Evolutionary conservation across 305 asterid genomes (phyloP).

Genomic region (Fraxinus floribunda): DNA sequence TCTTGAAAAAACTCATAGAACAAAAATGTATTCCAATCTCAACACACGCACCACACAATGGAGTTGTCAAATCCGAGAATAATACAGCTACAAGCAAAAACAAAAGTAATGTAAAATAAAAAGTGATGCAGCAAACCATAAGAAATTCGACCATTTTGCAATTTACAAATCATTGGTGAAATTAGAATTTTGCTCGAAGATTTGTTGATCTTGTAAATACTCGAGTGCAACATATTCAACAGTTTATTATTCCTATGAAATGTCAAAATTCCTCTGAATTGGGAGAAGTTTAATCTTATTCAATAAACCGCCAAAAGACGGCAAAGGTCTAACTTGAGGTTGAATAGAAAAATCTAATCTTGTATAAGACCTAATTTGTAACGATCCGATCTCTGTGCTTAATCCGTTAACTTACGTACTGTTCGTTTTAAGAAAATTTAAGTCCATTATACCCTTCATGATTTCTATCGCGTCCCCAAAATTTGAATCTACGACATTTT

Average conservation of each 20-base stretch:
- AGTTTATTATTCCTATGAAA: neutral
- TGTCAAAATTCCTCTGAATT: neutral
- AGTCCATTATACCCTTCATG: too few species aligned
- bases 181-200: neutral
- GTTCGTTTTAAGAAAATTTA: too few species aligned
- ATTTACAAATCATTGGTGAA: neutral
- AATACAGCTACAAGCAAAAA: constrained; percentile 41
- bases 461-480: too few species aligned
- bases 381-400: too few species aligned
- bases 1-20: neutral
- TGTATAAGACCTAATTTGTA: neutral
- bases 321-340: neutral
- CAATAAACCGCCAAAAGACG: neutral
- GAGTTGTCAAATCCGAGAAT: constrained; percentile 53
- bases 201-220: neutral
- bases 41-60: neutral
- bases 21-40: neutral
- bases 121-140: neutral
- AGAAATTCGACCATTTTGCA: neutral
- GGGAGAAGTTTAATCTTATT: neutral
- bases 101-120: neutral
- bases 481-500: too few species aligned
- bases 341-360: neutral
- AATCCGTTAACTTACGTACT: too few species aligned
- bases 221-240: neutral